Evolutionary conservation across 148 eudicot genomes (phyloP), one percentile per base, ranked within the genome.

Genomic region (Vaccinium macrocarpon): DNA sequence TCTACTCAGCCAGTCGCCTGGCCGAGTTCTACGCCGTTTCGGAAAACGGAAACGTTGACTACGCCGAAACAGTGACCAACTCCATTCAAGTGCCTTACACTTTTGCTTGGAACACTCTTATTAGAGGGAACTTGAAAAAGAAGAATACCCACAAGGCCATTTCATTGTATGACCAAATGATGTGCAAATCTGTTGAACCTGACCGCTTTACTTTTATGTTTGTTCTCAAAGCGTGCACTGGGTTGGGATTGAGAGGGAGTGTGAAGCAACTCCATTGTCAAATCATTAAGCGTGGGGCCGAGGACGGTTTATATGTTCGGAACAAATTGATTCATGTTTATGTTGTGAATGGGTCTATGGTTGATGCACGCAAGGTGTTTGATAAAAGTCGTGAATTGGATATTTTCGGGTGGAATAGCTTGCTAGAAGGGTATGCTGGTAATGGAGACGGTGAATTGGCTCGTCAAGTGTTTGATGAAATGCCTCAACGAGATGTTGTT

Each of bases 361-460:
- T 13, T 79, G 82, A 79, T 29, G 86, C 86, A 4, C 77, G 49
- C 8, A 78, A 79, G 86, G 5, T 84, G 86, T 84, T 84, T n/a
- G 86, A 84, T 52, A 49, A 1, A 52, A 52, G 86, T 84, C 9
- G 42, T 23, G 56, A 84, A 32, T 27, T 78, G 62, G 86, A 84
- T 29, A 52, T 84, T 68, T 32, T 84, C 51, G 52, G 84, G 8
- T 85, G 83, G 82, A 85, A 81, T 81, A 79, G 71, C 71, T 72
- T 85, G 86, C 82, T 85, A 38, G 51, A 80, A 81, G 86, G 86
- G 62, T 85, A 85, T 49, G 74, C 78, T 7, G 51, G 56, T 50
- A 68, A 35, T 53, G 73, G 29, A 3, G 46, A 79, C 14, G 16
- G 8, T 49, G 59, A 57, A 21, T 42, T 64, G 6, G 56, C 55